Evolutionary conservation across 2,329 filamentous ascomycete species (phyloP), one percentile per base, ranked within the genome.

Genomic region (Cytospora chrysosperma): DNA sequence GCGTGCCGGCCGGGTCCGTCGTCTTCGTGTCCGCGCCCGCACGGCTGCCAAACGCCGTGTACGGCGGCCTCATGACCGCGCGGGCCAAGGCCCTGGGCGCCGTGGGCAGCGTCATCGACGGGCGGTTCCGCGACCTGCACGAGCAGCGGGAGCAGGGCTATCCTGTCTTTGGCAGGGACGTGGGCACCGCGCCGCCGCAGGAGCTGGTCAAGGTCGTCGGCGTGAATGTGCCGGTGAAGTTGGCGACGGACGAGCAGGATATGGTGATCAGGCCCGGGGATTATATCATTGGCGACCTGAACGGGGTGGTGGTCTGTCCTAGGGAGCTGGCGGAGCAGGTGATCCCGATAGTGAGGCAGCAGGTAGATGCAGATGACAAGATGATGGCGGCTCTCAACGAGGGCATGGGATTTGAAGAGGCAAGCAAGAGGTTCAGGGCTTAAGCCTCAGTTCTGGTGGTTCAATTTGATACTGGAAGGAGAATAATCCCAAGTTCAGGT

Each of bases 11-110:
- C 1, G 79, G 79, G 26, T 74, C 79, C 1, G 78, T 84, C 0
- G 67, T 84, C 21, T 84, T 85, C 68, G 75, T 85, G 17, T 82
- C 81, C 2, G 77, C 77, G 51, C 82, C 81, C 5, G 70, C 74
- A 0, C 71, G 70, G 47, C 77, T 73, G 24, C 76, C 80, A 54
- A 84, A 84, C 66, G 81, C 81, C 52, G 78, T 82, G 51, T 85
- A 83, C 67, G 83, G 82, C 34, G 82, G 82, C 1, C 72, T 85
- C 27, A 85, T 84, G 82, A 79, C 78, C 27, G 77, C 76, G 3
- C 75, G 81, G 24, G 82, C 82, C 3, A 74, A 76, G 67, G 72
- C 72, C 7, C 73, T 74, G 50, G 77, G 77, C 6, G 81, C 80
- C 1, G 78, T 73, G 1, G 82, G 82, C 1, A 78, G 79, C 4